These are phyloP conservation scores for Linum usitatissimum DNA, from an alignment of 345 rosid genomes.

Conservation along the genomic window DNA sequence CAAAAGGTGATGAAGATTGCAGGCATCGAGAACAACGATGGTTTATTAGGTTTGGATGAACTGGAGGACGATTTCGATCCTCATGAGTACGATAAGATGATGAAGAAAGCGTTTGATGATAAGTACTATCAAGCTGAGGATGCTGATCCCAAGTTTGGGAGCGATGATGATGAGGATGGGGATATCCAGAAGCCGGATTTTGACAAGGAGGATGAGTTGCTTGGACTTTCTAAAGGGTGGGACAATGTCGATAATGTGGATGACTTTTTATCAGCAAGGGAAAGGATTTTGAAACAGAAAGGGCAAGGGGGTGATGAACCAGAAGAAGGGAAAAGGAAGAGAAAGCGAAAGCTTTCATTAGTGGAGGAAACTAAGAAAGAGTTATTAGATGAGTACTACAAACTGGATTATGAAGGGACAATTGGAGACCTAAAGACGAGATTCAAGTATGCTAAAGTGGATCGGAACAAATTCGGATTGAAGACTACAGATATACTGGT, in stretches of 20 bases:
- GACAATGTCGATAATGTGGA: constrained; percentile 38
- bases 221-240: constrained; percentile 71
- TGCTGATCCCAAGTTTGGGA: constrained; percentile 31
- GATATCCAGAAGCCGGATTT: constrained; percentile 68
- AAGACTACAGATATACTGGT: constrained; percentile 46
- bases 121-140: constrained; percentile 61
- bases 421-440: constrained; percentile 80
- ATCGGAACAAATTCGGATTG: constrained; percentile 55
- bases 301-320: constrained; percentile 1
- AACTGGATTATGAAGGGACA: constrained; percentile 85
- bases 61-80: constrained; percentile 81
- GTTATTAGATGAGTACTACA: constrained; percentile 78
- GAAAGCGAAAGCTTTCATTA: constrained; percentile 53
- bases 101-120: constrained; percentile 56
- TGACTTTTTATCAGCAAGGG: constrained; percentile 59
- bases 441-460: constrained; percentile 68
- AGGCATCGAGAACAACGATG: constrained; percentile 46
- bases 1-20: constrained; percentile 57
- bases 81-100: constrained; percentile 60
- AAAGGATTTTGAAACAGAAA: constrained; percentile 34
- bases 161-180: constrained; percentile 25
- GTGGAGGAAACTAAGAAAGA: constrained; percentile 59
- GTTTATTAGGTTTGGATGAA: constrained; percentile 24
- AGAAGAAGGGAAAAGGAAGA: constrained; percentile 25
- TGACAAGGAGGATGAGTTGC: constrained; percentile 73